Evolutionary conservation across 257 asterid species (phyloP).

Genomic region (Euphrasia confusa): DNA sequence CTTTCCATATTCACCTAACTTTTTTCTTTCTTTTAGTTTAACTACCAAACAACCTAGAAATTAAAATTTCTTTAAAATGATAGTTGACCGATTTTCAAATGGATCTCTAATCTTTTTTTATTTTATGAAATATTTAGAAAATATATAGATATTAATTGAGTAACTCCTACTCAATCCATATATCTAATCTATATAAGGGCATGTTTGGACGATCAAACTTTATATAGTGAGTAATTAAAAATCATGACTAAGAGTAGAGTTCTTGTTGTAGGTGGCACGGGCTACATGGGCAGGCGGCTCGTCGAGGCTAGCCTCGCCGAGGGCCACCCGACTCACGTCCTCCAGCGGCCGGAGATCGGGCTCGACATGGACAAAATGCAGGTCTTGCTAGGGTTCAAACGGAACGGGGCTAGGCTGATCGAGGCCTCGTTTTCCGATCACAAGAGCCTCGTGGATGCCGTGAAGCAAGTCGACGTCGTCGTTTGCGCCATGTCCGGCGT

Average conservation of each 20-base stretch:
- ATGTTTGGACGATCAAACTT: neutral
- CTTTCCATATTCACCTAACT: no score
- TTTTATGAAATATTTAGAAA: no score
- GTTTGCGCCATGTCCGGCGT: slow-evolving; percentile 87
- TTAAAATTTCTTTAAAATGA: no score
- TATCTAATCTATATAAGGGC: neutral
- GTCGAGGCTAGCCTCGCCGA: slow-evolving; percentile 70
- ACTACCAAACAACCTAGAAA: no score
- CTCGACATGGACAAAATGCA: slow-evolving; percentile 69
- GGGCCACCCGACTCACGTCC: slow-evolving; percentile 67
- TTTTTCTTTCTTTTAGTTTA: no score
- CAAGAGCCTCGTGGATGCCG: slow-evolving; percentile 66
- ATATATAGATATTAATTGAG: neutral
- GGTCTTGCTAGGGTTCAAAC: slow-evolving; percentile 52
- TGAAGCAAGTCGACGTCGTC: slow-evolving; percentile 72
- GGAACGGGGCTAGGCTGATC: slow-evolving; percentile 57
- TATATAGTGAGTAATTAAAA: no score
- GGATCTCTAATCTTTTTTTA: no score
- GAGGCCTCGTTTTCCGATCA: slow-evolving; percentile 72
- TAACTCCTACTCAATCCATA: neutral
- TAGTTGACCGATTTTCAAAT: no score
- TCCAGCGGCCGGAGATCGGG: slow-evolving; percentile 61
- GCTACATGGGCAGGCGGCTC: slow-evolving; percentile 63
- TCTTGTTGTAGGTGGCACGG: slow-evolving; percentile 83
- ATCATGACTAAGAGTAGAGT: slow-evolving; percentile 62